These are phyloP conservation scores for Trametes maxima DNA, from an alignment of 768 basidiomycete genomes.

Conservation along the genomic window DNA sequence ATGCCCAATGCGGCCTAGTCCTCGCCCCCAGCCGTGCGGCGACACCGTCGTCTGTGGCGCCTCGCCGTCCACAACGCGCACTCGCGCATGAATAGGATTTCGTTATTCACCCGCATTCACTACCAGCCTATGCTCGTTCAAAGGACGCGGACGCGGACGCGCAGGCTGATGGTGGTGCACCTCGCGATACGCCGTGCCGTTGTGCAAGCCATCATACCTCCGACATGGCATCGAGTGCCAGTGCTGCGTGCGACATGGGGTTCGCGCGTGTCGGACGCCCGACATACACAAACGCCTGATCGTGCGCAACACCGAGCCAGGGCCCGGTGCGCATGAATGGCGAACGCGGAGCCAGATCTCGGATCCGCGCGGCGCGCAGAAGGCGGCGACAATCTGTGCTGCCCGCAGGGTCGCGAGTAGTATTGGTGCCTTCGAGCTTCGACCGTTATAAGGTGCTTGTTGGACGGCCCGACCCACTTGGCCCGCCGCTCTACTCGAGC, in stretches of 20 bases:
- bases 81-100: neutral
- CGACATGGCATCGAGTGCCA: neutral
- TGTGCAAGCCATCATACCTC: neutral
- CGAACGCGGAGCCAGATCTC: slow-evolving; percentile 4
- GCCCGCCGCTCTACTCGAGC: slow-evolving; percentile 19
- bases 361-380: slow-evolving; percentile 4
- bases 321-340: neutral
- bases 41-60: neutral
- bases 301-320: neutral
- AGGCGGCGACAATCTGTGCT: slow-evolving; percentile 2
- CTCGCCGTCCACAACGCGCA: slow-evolving; percentile 1
- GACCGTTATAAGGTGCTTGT: slow-evolving; percentile 11
- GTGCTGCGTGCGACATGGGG: neutral
- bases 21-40: slow-evolving; percentile 6
- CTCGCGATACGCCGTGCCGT: slow-evolving; percentile 1
- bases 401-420: neutral
- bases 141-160: neutral
- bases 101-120: neutral
- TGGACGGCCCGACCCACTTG: slow-evolving; percentile 1
- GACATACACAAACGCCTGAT: neutral
- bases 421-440: neutral
- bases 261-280: slow-evolving; percentile 5
- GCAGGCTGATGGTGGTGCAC: neutral
- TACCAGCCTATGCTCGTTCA: neutral
- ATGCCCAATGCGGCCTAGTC: neutral